These are phyloP conservation scores for Phytophthora podocarpi DNA, from an alignment of 352 stramenopile genomes.

Conservation along the genomic window DNA sequence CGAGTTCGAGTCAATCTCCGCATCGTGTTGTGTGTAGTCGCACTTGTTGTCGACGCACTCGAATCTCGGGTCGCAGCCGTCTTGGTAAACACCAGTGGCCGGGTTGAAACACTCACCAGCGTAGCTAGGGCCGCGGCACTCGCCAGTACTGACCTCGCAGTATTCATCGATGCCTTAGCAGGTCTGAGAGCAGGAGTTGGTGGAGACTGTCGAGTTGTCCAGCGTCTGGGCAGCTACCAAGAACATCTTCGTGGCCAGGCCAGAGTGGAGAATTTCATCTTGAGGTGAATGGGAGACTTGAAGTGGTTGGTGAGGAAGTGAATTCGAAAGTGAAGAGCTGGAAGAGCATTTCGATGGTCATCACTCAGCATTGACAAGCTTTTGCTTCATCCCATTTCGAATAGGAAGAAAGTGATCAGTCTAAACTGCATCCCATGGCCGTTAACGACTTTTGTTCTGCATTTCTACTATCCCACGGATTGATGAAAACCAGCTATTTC, in stretches of 20 bases:
- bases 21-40: constrained; percentile 8
- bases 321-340: constrained; percentile 18
- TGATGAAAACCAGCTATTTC: too few species aligned
- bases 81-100: constrained; percentile 14
- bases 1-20: background rate
- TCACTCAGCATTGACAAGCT: too few species aligned
- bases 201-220: constrained; percentile 1
- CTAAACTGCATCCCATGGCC: too few species aligned
- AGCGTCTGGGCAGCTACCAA: background rate
- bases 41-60: constrained; percentile 28
- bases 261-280: constrained; percentile 12
- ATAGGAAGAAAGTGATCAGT: too few species aligned
- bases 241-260: background rate
- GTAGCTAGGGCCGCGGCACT: constrained; percentile 14
- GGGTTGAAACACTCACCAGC: constrained; percentile 21
- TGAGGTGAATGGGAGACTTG: too few species aligned
- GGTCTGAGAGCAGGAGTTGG: constrained; percentile 5
- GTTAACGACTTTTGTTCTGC: too few species aligned
- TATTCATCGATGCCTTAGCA: constrained; percentile 33
- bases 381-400: too few species aligned
- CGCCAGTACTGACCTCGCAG: constrained; percentile 27
- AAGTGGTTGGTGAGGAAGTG: too few species aligned
- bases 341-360: too few species aligned
- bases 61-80: constrained; percentile 23
- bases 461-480: too few species aligned